Evolutionary conservation across 805 yeast species (phyloP).

Genomic region (Starmera amethionina): DNA sequence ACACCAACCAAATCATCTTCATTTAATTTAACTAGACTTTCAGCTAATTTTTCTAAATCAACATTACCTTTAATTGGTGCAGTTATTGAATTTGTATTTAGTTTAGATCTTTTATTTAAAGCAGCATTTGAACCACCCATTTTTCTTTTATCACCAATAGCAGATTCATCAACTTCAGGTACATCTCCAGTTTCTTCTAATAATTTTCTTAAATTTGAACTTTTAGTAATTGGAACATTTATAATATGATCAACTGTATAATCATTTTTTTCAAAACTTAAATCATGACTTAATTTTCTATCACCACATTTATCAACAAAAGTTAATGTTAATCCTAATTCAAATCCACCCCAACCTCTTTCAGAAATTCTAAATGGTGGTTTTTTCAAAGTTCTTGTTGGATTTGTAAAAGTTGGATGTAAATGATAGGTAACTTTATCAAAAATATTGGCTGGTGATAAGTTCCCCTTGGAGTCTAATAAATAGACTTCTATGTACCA

Average conservation of each 20-base stretch:
- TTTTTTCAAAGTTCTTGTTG: constrained; percentile 69
- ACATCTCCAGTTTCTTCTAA: constrained; percentile 78
- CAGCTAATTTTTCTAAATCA: constrained; percentile 86
- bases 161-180: constrained; percentile 31
- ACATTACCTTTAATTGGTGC: constrained; percentile 63
- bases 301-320: constrained; percentile 84
- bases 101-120: constrained; percentile 22
- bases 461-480: constrained; percentile 72
- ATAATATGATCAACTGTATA: constrained; percentile 73
- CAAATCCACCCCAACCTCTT: constrained; percentile 98
- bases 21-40: constrained; percentile 73
- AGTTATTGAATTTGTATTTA: constrained; percentile 14
- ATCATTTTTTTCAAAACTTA: constrained; percentile 71
- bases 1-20: constrained; percentile 93
- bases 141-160: constrained; percentile 28
- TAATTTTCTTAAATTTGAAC: constrained; percentile 57
- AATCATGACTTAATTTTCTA: constrained; percentile 76
- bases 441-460: constrained; percentile 75
- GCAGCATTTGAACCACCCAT: constrained; percentile 13
- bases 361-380: constrained; percentile 84
- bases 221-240: constrained; percentile 63
- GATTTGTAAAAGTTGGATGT: constrained; percentile 92
- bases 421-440: constrained; percentile 89
- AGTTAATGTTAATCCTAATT: constrained; percentile 69
- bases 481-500: constrained; percentile 78